Evolutionary conservation across 257 asterid genomes (phyloP).

Genomic region (Solanum gracilifrons): DNA sequence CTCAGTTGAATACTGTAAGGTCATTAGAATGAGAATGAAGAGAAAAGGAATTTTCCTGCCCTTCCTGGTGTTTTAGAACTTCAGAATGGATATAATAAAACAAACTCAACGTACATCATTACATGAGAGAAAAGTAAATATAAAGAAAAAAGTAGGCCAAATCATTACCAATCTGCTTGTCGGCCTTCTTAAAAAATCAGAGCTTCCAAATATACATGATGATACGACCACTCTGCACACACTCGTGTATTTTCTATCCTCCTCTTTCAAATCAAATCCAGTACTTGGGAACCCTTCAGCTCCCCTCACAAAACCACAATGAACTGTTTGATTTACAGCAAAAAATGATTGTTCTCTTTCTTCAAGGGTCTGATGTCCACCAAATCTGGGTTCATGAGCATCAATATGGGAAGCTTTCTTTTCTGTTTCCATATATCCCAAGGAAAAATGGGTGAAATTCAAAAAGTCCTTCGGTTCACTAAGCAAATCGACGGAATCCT

Average conservation of each 20-base stretch:
- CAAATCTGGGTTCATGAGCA: constrained; percentile 48
- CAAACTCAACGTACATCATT: neutral
- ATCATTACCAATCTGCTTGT: constrained; percentile 69
- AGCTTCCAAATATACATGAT: constrained; percentile 92
- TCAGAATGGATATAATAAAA: neutral
- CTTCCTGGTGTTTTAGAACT: neutral
- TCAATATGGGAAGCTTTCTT: constrained; percentile 14
- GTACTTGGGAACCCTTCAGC: constrained; percentile 43
- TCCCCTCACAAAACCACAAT: constrained; percentile 78
- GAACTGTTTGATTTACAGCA: constrained; percentile 64
- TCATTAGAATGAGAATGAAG: neutral
- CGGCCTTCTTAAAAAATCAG: constrained; percentile 85
- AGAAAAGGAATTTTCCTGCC: neutral
- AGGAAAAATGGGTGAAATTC: constrained; percentile 57
- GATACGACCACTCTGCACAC: constrained; percentile 61
- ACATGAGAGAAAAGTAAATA: neutral
- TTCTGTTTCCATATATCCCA: constrained; percentile 62
- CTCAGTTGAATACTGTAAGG: neutral
- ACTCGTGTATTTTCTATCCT: constrained; percentile 51
- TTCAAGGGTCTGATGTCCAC: constrained; percentile 70
- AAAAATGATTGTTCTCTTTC: constrained; percentile 67
- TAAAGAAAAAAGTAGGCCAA: neutral
- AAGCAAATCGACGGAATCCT: constrained; percentile 50
- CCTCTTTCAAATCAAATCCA: constrained; percentile 74
- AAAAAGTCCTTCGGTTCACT: constrained; percentile 57